A percentile compares a stretch with the other conserved stretches of the same genome.
phyloP scores from a whole-genome alignment of 2,329 filamentous ascomycete species.

The Botryosphaeria dothidea region DNA sequence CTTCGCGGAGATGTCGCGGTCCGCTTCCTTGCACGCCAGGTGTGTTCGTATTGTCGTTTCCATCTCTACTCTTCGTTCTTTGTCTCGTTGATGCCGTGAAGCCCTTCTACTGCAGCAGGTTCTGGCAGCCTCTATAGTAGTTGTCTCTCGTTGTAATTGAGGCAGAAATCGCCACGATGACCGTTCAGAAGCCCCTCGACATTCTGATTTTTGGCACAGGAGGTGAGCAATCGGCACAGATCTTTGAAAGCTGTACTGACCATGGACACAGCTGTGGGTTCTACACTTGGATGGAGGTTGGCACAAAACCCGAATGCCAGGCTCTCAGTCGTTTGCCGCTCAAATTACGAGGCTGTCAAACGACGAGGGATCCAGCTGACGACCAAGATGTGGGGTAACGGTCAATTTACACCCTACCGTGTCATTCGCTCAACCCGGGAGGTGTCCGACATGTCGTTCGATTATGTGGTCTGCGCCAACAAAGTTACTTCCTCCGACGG shows the following conservation, averaged over 20 bases:
- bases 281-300: conserved; percentile 27
- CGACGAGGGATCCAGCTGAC: conserved; percentile 22
- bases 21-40: not conserved
- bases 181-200: conserved; percentile 1
- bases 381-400: conserved; percentile 27
- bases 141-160: not conserved
- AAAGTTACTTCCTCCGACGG: conserved; percentile 24
- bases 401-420: conserved; percentile 24
- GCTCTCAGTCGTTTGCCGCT: conserved; percentile 27
- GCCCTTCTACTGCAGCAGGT: not conserved
- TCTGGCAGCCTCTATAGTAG: not conserved
- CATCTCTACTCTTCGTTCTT: not conserved
- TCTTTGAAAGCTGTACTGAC: not conserved
- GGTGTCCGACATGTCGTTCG: conserved; percentile 22
- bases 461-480: conserved; percentile 27
- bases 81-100: not conserved
- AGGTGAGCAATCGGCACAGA: not conserved
- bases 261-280: conserved; percentile 23
- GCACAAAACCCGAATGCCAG: conserved; percentile 24
- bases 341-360: conserved; percentile 25
- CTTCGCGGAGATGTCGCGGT: not conserved
- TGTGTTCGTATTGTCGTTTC: conserved; percentile 3
- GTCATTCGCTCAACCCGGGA: conserved; percentile 20
- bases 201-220: conserved; percentile 19
- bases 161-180: not conserved